A percentile compares a stretch with the other conserved stretches of the same genome.
Conservation (phyloP, 257 asterid species). For the Solanum tarijense region DNA sequence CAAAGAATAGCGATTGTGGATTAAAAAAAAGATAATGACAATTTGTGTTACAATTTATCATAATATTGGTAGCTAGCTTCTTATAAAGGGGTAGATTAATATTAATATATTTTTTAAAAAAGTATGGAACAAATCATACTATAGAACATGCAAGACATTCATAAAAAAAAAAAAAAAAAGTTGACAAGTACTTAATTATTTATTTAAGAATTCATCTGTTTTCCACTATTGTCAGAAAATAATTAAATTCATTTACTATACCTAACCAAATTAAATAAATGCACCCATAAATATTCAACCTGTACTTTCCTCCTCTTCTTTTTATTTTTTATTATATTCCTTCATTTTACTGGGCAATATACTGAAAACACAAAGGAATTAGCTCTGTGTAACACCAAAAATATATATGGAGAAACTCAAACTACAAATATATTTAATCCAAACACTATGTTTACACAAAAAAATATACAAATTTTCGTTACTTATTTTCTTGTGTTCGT, state of each 20-base stretch:
- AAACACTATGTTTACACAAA: conserved; percentile 4
- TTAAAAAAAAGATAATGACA: not conserved
- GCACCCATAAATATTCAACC: not conserved
- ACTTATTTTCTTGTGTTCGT: not conserved
- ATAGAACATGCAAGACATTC: not conserved
- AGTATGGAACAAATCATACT: not conserved
- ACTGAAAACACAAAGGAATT: not conserved
- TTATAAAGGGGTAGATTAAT: not conserved
- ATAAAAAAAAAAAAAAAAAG: not conserved
- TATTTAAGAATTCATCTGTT: not conserved
- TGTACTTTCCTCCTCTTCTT: not conserved
- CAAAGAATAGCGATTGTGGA: not conserved
- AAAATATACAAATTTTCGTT: not conserved
- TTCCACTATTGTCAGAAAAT: not conserved
- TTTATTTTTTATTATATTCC: not conserved
- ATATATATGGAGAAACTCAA: conserved; percentile 20
- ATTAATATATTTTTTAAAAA: too few species aligned
- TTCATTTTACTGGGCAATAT: not conserved
- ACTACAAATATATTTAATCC: conserved; percentile 1
- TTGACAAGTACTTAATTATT: not conserved
- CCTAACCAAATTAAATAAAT: not conserved
- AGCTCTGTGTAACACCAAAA: not conserved
- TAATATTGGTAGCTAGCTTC: not conserved
- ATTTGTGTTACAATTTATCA: not conserved
- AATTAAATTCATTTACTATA: not conserved